A percentile compares a stretch with the other conserved stretches of the same genome.
Evolutionary conservation across 345 rosid species (phyloP).

Genomic region (Eucalyptus dawsonii): DNA sequence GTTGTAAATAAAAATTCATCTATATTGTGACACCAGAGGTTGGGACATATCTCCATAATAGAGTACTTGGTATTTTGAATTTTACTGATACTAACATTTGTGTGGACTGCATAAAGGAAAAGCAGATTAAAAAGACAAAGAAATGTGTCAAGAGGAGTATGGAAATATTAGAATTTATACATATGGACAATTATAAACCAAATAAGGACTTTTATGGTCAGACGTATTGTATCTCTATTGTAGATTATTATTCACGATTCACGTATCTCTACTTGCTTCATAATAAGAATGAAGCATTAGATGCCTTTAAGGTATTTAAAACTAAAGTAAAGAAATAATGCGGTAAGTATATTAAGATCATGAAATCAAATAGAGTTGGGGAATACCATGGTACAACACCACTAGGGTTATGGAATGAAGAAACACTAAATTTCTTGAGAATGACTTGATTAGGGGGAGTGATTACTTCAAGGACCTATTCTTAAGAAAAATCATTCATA

Average conservation of each 20-base stretch:
- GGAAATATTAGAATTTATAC: background rate
- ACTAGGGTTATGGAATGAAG: too few relatives aligned
- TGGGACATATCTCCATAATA: background rate
- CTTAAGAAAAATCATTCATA: too few relatives aligned
- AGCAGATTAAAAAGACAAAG: fast-evolving
- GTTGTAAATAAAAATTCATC: too few relatives aligned
- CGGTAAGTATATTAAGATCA: background rate
- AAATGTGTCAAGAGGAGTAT: too few relatives aligned
- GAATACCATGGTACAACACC: background rate
- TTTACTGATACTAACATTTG: background rate
- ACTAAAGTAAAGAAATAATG: background rate
- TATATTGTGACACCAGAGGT: background rate
- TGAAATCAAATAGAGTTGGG: background rate
- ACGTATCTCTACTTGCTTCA: background rate
- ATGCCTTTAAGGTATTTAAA: background rate
- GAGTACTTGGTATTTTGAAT: background rate
- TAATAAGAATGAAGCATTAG: background rate
- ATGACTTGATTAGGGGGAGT: too few relatives aligned
- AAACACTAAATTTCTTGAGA: fast-evolving
- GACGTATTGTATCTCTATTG: too few relatives aligned
- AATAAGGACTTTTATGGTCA: background rate
- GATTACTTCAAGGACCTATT: too few relatives aligned
- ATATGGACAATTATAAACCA: too few relatives aligned
- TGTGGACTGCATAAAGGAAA: background rate
- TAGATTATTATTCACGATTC: background rate